Conservation (phyloP, 768 basidiomycete genomes). For the Amanita polypyramis region DNA sequence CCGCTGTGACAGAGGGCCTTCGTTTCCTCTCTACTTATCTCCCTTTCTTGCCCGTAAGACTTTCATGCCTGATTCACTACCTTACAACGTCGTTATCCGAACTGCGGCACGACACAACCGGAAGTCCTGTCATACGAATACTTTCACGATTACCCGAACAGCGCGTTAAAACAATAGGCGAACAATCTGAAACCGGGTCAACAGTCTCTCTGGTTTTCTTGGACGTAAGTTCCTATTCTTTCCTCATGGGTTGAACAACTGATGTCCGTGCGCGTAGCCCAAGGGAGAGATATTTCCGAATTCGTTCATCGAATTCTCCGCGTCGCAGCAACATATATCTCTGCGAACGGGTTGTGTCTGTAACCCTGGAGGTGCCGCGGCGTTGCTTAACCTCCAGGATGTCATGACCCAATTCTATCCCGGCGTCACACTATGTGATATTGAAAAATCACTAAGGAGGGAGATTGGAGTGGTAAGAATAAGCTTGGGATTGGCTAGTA, state of each 20-base stretch:
- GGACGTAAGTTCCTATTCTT: constrained; percentile 32
- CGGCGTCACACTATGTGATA: constrained; percentile 50
- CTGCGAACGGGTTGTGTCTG: constrained; percentile 83
- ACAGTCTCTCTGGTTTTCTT: constrained; percentile 54
- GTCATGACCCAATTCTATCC: constrained; percentile 53
- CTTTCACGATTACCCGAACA: constrained; percentile 52
- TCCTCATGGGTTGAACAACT: constrained; percentile 7
- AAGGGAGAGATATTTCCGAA: constrained; percentile 58
- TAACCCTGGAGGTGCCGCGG: constrained; percentile 74
- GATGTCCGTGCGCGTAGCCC: constrained; percentile 29
- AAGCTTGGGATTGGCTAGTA: constrained; percentile 71
- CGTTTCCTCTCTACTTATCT: constrained; percentile 70
- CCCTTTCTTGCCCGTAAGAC: constrained; percentile 67
- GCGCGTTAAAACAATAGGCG: constrained; percentile 45
- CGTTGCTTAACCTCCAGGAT: constrained; percentile 53
- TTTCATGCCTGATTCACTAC: constrained; percentile 58
- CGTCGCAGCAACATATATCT: constrained; percentile 54
- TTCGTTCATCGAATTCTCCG: constrained; percentile 64
- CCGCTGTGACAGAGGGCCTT: constrained; percentile 71
- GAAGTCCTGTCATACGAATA: constrained; percentile 53
- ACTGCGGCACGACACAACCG: constrained; percentile 52
- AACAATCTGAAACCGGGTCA: constrained; percentile 57
- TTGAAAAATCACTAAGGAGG: constrained; percentile 48
- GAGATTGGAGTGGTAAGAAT: constrained; percentile 70
- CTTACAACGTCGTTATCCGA: constrained; percentile 43